Evolutionary conservation across 2,329 filamentous ascomycete genomes (phyloP), one percentile per base, ranked within the genome.

Genomic region (Pseudocercospora fuligena): DNA sequence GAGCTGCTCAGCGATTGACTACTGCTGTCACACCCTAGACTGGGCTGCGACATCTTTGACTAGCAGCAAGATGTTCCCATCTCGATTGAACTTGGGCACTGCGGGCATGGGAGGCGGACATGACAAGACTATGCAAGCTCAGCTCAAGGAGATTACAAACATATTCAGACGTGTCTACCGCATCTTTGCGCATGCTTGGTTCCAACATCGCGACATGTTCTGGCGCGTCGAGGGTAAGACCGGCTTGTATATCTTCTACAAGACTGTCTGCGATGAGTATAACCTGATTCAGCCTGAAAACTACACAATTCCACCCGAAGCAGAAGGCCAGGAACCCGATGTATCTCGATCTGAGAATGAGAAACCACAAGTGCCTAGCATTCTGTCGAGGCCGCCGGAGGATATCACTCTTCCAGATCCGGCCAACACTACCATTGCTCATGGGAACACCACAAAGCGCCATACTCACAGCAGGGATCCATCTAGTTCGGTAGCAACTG

Each of bases 131-230:
- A 68, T 78, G 53, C 76, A 80, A 87, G 77, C 83, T 51, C 92
- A 92, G 64, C 84, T 91, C 66, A 92, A 93, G 79, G 94, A 96
- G 78, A 84, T 99, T 66, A 91, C 94, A 73, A 98, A 97, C 78
- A 94, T 99, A 64, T 98, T 99, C 80, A 88, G 95, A 64, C 88
- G 95, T 14, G 87, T 98, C 59, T 97, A 99, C 79, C 88, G 95
- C 67, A 98, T 99, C 80, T 99, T 98, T 77, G 95, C 95, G 56
- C 95, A 99, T 78, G 95, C 95, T 7, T 99, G 95, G 95, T 99
- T 97, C 79, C 93, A 97, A 81, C 95, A 99, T 79, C 88, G 94
- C 54, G 91, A 91, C 63, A 92, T 97, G 61, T 99, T 98, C 79
- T 98, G 94, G 93, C 89, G 92, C 47, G 90, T 98, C 1, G 95